Conservation (phyloP, 2,329 filamentous ascomycete genomes). For the Aspergillus novoparasiticus region DNA sequence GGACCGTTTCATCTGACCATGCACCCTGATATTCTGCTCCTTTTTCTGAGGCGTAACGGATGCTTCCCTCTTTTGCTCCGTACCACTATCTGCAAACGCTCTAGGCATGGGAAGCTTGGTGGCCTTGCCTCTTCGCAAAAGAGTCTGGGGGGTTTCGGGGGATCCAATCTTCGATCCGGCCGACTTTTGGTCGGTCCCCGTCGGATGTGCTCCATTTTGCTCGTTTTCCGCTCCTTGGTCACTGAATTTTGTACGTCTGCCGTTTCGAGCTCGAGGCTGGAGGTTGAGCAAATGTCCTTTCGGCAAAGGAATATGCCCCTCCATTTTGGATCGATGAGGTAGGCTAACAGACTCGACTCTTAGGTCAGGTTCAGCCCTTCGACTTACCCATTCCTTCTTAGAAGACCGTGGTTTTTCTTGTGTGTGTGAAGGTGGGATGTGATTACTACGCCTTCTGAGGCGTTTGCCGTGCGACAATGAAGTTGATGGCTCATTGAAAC, state of each 20-base stretch:
- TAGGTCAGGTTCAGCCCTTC: constrained; percentile 19
- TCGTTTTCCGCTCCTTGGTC: constrained; percentile 22
- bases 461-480: constrained; percentile 3
- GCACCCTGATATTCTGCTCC: constrained; percentile 2
- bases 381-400: constrained; percentile 16
- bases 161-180: constrained; percentile 13
- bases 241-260: constrained; percentile 12
- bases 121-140: constrained; percentile 21
- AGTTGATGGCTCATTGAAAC: constrained; percentile 6
- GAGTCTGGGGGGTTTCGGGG: constrained; percentile 10
- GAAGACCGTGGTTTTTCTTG: not conserved
- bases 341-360: constrained; percentile 17
- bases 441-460: not conserved
- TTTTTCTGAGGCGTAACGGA: constrained; percentile 15
- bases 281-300: constrained; percentile 35
- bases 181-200: not conserved
- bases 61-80: constrained; percentile 18
- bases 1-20: constrained; percentile 11
- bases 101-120: constrained; percentile 36
- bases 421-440: not conserved
- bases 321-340: constrained; percentile 26
- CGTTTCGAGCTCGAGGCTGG: constrained; percentile 25
- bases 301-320: constrained; percentile 29
- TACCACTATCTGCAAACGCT: constrained; percentile 20
- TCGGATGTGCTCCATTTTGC: not conserved